Evolutionary conservation across 345 rosid genomes (phyloP).

Genomic region (Pistacia atlantica): DNA sequence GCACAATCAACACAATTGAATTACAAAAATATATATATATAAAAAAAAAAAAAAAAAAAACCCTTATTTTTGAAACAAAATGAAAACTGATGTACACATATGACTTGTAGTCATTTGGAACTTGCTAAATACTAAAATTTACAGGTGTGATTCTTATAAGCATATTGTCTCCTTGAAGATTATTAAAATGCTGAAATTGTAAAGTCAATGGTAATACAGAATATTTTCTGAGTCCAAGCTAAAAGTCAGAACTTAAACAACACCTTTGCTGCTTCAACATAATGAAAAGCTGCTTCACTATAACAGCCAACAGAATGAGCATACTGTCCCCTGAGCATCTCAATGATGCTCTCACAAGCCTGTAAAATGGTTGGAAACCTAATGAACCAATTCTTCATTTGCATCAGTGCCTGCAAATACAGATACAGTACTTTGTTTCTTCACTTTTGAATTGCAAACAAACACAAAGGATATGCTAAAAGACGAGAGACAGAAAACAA

Average conservation of each 20-base stretch:
- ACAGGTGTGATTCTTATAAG: neutral
- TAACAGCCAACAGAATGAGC: constrained; percentile 97
- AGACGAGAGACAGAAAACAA: constrained; percentile 8
- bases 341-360: constrained; percentile 84
- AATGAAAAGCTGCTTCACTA: constrained; percentile 93
- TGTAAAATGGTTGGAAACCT: constrained; percentile 96
- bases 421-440: constrained; percentile 12
- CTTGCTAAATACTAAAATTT: neutral
- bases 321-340: constrained; percentile 98
- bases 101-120: neutral
- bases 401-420: constrained; percentile 74
- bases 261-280: constrained; percentile 88
- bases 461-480: neutral
- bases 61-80: constrained; percentile 8
- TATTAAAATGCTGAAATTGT: neutral
- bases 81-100: neutral
- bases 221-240: neutral
- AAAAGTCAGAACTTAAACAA: constrained; percentile 13
- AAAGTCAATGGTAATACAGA: neutral
- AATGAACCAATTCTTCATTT: constrained; percentile 79
- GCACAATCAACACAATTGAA: constrained; percentile 26
- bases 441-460: constrained; percentile 8
- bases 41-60: neutral
- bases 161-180: neutral
- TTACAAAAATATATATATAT: neutral